Conservation (phyloP, 345 rosid genomes). For the Eucalyptus pauciflora region DNA sequence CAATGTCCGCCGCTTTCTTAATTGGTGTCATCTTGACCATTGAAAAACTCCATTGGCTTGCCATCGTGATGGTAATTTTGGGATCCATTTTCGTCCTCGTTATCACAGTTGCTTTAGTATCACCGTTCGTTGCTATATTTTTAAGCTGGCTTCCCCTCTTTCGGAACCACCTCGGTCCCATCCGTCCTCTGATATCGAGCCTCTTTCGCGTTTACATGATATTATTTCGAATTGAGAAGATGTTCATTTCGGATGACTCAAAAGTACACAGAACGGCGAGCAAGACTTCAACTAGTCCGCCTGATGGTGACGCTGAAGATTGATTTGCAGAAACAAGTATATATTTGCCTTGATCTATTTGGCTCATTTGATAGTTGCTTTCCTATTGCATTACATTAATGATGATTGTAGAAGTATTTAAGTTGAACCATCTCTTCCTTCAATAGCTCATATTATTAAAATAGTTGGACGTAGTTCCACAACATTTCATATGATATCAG, state of each 20-base stretch:
- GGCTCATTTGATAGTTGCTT: too few species aligned
- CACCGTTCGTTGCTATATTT: too few species aligned
- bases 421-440: too few species aligned
- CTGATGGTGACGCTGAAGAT: neutral
- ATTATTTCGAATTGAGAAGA: neutral
- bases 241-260: too few species aligned
- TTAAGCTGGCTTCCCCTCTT: accelerated
- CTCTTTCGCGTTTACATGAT: accelerated
- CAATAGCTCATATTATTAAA: too few species aligned
- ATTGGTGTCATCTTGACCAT: neutral
- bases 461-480: accelerated
- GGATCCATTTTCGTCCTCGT: neutral
- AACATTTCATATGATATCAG: accelerated
- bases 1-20: neutral
- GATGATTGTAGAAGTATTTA: too few species aligned
- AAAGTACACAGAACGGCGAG: neutral
- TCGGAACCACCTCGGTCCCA: accelerated
- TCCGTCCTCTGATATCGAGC: neutral
- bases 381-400: too few species aligned
- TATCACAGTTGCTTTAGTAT: neutral
- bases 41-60: neutral
- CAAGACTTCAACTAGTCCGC: neutral
- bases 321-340: too few species aligned
- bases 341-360: too few species aligned
- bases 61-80: accelerated